These are phyloP conservation scores for Barnettozyma californica DNA, from an alignment of 805 yeast species.

Conservation along the genomic window DNA sequence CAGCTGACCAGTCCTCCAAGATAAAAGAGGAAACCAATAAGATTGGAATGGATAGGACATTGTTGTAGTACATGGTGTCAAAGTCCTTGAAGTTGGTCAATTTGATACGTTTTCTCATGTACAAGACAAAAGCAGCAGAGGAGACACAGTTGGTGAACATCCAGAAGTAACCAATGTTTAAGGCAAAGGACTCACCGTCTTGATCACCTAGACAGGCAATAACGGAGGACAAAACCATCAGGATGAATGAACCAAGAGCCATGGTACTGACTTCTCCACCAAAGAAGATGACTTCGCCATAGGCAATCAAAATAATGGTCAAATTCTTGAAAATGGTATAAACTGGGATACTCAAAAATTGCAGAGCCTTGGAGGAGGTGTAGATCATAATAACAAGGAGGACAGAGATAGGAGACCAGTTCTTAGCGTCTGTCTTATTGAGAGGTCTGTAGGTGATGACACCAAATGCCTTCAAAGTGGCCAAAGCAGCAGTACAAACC, in stretches of 20 bases:
- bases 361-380: conserved; percentile 93
- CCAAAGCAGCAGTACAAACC: conserved; percentile 74
- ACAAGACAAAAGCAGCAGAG: conserved; percentile 86
- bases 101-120: conserved; percentile 97
- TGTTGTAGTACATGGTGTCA: conserved; percentile 98
- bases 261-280: conserved; percentile 87
- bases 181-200: conserved; percentile 31
- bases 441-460: conserved; percentile 82
- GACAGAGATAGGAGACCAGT: conserved; percentile 93
- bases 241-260: conserved; percentile 81
- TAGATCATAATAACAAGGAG: conserved; percentile 90
- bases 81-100: conserved; percentile 93
- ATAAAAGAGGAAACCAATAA: conserved; percentile 67
- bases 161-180: conserved; percentile 88
- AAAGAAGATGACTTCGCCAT: conserved; percentile 97
- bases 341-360: conserved; percentile 87
- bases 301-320: conserved; percentile 93
- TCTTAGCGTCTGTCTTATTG: conserved; percentile 83
- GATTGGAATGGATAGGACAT: conserved; percentile 88
- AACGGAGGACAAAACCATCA: conserved; percentile 94
- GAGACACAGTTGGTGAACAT: conserved; percentile 93
- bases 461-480: conserved; percentile 65
- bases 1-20: conserved; percentile 91
- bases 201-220: conserved; percentile 90
- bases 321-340: conserved; percentile 97